Conservation (phyloP, 2,329 filamentous ascomycete species). For the Periconia digitata region DNA sequence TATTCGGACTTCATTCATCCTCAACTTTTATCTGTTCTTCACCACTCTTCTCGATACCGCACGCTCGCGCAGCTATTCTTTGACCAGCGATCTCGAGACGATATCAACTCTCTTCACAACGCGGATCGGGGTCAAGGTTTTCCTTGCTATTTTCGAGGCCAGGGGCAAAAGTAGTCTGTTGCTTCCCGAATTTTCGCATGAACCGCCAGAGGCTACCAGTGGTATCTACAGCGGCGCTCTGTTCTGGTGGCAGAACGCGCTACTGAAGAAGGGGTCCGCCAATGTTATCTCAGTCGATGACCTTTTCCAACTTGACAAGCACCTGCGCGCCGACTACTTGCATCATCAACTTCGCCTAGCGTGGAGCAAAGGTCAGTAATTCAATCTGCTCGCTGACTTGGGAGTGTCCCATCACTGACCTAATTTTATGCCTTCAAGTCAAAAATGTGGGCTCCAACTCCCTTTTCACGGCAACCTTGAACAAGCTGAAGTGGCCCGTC, state of each 20-base stretch:
- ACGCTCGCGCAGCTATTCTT: slow-evolving; percentile 46
- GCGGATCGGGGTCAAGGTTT: slow-evolving; percentile 45
- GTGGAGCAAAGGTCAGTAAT: slow-evolving; percentile 45
- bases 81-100: slow-evolving; percentile 30
- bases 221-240: slow-evolving; percentile 52
- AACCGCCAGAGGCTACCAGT: slow-evolving; percentile 55
- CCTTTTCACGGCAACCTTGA: slow-evolving; percentile 28
- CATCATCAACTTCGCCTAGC: slow-evolving; percentile 39
- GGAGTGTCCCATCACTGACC: slow-evolving; percentile 2
- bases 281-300: slow-evolving; percentile 49
- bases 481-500: slow-evolving; percentile 31
- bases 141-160: slow-evolving; percentile 50
- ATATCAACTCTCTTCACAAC: slow-evolving; percentile 49
- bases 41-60: slow-evolving; percentile 51
- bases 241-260: slow-evolving; percentile 58
- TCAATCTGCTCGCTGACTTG: too few species aligned
- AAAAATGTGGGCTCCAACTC: slow-evolving; percentile 20
- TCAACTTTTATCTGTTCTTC: slow-evolving; percentile 51
- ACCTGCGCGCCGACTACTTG: slow-evolving; percentile 46
- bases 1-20: slow-evolving; percentile 50
- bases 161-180: slow-evolving; percentile 49
- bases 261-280: slow-evolving; percentile 54
- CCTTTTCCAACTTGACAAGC: slow-evolving; percentile 49
- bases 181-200: slow-evolving; percentile 39
- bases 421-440: slow-evolving; percentile 11